Evolutionary conservation across 306 rosid species (phyloP).

Genomic region (Ceratonia siliqua): DNA sequence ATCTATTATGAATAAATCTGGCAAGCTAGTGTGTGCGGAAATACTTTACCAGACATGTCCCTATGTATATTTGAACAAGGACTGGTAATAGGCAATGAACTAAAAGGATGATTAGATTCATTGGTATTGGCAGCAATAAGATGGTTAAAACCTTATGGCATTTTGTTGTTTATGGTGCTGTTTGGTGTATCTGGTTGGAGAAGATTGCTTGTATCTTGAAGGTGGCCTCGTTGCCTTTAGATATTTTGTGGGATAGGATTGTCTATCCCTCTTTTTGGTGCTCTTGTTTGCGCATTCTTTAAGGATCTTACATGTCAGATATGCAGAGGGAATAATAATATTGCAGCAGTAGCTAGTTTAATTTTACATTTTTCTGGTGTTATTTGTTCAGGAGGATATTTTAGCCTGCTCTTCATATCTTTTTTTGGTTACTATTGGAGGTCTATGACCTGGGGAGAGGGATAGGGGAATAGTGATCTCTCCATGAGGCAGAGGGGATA

Average conservation of each 20-base stretch:
- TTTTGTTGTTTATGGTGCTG: background rate
- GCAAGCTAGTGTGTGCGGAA: background rate
- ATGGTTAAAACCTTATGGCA: no score
- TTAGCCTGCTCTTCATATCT: no score
- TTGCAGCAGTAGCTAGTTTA: background rate
- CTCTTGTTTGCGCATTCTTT: background rate
- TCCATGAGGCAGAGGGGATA: background rate
- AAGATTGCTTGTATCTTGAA: background rate
- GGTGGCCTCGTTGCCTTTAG: background rate
- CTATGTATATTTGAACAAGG: background rate
- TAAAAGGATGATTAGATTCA: background rate
- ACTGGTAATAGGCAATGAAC: background rate
- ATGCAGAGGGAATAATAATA: background rate
- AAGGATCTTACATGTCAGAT: background rate
- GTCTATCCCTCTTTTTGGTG: background rate
- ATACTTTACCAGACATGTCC: no score
- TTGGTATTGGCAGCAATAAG: background rate
- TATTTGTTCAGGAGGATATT: background rate
- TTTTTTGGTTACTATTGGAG: background rate
- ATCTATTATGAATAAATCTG: background rate
- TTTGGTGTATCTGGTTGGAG: background rate
- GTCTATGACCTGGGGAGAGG: background rate
- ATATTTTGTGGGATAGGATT: background rate
- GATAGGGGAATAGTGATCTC: background rate
- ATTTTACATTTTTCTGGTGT: background rate